These are phyloP conservation scores for Sicyos baderoa DNA, from an alignment of 306 rosid genomes.

Conservation along the genomic window DNA sequence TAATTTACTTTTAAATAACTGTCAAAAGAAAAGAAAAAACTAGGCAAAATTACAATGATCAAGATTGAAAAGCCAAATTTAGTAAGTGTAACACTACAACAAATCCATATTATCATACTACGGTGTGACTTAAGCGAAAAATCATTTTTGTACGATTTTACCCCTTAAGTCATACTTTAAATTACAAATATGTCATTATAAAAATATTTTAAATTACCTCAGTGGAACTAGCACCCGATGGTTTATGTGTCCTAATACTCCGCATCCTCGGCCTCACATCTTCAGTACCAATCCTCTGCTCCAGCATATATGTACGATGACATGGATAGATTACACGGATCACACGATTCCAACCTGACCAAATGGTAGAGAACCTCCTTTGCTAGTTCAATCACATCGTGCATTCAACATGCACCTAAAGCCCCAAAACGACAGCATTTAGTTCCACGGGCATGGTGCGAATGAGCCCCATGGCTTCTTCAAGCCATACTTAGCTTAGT, in stretches of 20 bases:
- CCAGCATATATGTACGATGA: slow-evolving; percentile 76
- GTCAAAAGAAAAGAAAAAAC: no score
- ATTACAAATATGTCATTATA: no score
- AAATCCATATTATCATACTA: no score
- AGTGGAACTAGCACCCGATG: slow-evolving; percentile 73
- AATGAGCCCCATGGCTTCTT: slow-evolving; percentile 63
- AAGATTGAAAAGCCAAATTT: neutral
- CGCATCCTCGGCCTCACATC: slow-evolving; percentile 50
- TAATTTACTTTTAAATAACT: no score
- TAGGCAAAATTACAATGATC: no score
- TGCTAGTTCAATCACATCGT: slow-evolving; percentile 56
- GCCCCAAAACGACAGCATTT: slow-evolving; percentile 55
- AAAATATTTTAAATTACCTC: no score
- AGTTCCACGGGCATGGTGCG: slow-evolving; percentile 69
- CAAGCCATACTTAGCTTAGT: no score
- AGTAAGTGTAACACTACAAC: neutral
- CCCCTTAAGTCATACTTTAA: no score
- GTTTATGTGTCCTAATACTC: slow-evolving; percentile 47
- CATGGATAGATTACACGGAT: slow-evolving; percentile 57
- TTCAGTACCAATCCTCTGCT: slow-evolving; percentile 60
- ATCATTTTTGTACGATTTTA: no score
- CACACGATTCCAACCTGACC: slow-evolving; percentile 44
- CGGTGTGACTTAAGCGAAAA: no score
- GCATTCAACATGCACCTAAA: slow-evolving; percentile 76
- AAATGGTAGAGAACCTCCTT: slow-evolving; percentile 41